phyloP scores from a whole-genome alignment of 306 rosid genomes.

The Quercus robur region DNA sequence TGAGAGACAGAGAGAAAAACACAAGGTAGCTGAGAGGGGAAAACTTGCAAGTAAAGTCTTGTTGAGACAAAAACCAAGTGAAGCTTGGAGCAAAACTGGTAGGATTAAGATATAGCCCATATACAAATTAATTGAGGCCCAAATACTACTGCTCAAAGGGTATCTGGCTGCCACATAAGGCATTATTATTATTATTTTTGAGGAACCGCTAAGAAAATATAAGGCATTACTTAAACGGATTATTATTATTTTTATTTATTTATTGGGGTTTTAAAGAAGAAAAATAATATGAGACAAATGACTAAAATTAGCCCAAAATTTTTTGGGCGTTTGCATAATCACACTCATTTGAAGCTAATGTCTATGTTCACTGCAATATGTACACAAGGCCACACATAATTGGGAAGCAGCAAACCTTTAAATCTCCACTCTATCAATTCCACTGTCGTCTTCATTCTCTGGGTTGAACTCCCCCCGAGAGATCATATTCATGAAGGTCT shows the following conservation, averaged over 20 bases:
- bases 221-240: neutral
- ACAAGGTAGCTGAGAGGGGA: too few relatives aligned
- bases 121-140: too few relatives aligned
- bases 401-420: slow-evolving; percentile 12
- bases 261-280: neutral
- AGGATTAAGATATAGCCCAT: too few relatives aligned
- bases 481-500: slow-evolving; percentile 60
- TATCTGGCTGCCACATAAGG: too few relatives aligned
- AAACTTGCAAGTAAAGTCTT: too few relatives aligned
- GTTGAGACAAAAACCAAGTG: too few relatives aligned
- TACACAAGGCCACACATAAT: neutral
- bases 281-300: neutral
- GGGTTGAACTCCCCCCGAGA: slow-evolving; percentile 43
- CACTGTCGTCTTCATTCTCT: slow-evolving; percentile 42
- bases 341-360: neutral
- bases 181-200: too few relatives aligned
- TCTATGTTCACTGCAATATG: neutral
- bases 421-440: slow-evolving; percentile 47
- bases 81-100: too few relatives aligned
- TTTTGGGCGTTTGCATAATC: neutral
- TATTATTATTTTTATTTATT: neutral
- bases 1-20: too few relatives aligned
- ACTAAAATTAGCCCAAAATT: neutral
- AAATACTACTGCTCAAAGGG: too few relatives aligned
- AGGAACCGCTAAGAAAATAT: neutral